Conservation (phyloP, 2,329 filamentous ascomycete genomes). For the Penicillium sp. region DNA sequence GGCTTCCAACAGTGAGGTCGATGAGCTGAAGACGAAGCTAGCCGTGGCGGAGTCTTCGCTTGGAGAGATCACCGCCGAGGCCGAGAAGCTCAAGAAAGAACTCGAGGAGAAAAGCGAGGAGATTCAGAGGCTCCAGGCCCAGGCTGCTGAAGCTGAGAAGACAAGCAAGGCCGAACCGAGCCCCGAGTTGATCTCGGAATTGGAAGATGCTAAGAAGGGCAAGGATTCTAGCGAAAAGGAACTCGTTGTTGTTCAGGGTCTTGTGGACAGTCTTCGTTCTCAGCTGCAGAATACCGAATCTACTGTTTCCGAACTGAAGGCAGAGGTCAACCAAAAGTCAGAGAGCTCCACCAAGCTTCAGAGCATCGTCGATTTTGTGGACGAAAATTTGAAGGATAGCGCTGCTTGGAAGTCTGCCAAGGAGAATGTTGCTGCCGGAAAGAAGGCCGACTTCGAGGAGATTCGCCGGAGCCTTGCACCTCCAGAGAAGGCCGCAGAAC, state of each 20-base stretch:
- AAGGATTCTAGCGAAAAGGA: slow-evolving; percentile 51
- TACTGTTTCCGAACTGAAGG: slow-evolving; percentile 47
- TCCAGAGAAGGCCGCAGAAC: slow-evolving; percentile 21
- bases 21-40: slow-evolving; percentile 42
- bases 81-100: slow-evolving; percentile 36
- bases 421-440: slow-evolving; percentile 32
- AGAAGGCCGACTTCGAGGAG: slow-evolving; percentile 35
- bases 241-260: slow-evolving; percentile 52
- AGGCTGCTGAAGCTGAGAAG: slow-evolving; percentile 24
- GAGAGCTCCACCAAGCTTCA: slow-evolving; percentile 33
- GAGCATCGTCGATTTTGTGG: slow-evolving; percentile 40
- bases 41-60: slow-evolving; percentile 32
- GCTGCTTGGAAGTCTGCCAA: slow-evolving; percentile 36
- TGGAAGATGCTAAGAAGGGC: slow-evolving; percentile 37
- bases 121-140: slow-evolving; percentile 35
- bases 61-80: slow-evolving; percentile 26
- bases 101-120: slow-evolving; percentile 43
- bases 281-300: slow-evolving; percentile 56
- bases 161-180: slow-evolving; percentile 20
- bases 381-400: slow-evolving; percentile 38
- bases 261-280: slow-evolving; percentile 54
- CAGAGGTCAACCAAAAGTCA: slow-evolving; percentile 41
- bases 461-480: slow-evolving; percentile 32
- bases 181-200: slow-evolving; percentile 28
- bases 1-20: slow-evolving; percentile 40